These are phyloP conservation scores for Melastoma malabathricum DNA, from an alignment of 345 rosid genomes.

Conservation along the genomic window DNA sequence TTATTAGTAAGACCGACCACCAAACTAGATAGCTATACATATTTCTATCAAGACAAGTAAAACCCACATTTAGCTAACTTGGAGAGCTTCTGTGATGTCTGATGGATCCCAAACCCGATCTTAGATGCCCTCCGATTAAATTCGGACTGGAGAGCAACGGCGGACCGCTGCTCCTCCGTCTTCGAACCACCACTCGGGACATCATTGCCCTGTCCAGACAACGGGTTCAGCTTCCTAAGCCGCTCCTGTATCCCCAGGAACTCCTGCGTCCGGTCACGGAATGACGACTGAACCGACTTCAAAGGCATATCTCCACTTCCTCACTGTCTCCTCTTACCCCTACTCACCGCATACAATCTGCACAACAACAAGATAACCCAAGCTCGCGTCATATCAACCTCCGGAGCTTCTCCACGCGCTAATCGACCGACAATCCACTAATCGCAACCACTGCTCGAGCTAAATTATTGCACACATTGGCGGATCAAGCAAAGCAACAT, in stretches of 20 bases:
- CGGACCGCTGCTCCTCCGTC: slow-evolving; percentile 31
- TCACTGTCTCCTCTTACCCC: background rate
- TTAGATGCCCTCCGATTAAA: slow-evolving; percentile 47
- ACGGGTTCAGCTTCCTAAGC: slow-evolving; percentile 33
- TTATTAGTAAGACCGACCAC: too few relatives aligned
- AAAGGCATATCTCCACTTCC: slow-evolving; percentile 12
- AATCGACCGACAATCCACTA: too few relatives aligned
- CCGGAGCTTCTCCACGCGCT: too few relatives aligned
- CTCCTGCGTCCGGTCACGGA: slow-evolving; percentile 48
- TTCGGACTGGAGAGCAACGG: slow-evolving; percentile 40
- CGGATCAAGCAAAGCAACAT: too few relatives aligned
- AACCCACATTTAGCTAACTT: slow-evolving; percentile 28
- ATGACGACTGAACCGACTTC: slow-evolving; percentile 27
- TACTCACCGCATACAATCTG: too few relatives aligned
- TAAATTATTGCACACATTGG: too few relatives aligned
- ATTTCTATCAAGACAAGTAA: too few relatives aligned
- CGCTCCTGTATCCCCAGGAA: slow-evolving; percentile 39
- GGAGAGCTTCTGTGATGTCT: slow-evolving; percentile 44
- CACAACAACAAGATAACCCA: too few relatives aligned
- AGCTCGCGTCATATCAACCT: too few relatives aligned
- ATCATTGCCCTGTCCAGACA: slow-evolving; percentile 12
- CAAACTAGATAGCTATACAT: too few relatives aligned
- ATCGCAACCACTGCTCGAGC: too few relatives aligned
- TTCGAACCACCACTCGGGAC: slow-evolving; percentile 14
- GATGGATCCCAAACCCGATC: slow-evolving; percentile 48